Base-by-base conservation (phyloP, 2,329 filamentous ascomycete species). In the Ophiostoma perfectum region DNA sequence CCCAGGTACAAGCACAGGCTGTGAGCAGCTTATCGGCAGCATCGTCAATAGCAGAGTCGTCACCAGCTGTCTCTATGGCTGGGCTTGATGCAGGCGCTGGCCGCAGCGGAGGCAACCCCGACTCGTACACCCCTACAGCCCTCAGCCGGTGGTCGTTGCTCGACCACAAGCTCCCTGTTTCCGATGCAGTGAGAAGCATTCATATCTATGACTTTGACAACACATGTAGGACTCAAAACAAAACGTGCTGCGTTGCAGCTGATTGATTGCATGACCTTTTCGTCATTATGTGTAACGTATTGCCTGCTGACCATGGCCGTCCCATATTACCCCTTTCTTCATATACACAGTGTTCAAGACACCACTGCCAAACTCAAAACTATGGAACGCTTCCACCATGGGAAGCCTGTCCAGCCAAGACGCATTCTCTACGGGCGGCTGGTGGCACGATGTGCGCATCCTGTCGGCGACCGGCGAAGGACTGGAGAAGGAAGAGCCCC, bases 131-230 rank as follows among this genome's bases (percentile, higher is more conserved):
- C 1, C 78, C 90, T 70, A 96, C 92, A 16, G 86, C 89, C 58
- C 80, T 97, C 71, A 89, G 89, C 78, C 84, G 93, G 73, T 97
- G 93, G 93, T 96, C 92, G 55, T 87, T 93, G 73, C 81, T 89
- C 70, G 87, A 88, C 75, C 89, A 87, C 75, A 84, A 89, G 70
- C 82, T 67, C 6, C 64, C 72, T 86, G 85, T 86, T 44, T 83
- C 88, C 11, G 82, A 90, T 58, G 82, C 86, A 68, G 89, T 98
- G 78, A 92, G 87, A 76, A 81, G 87, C 8, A 87, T 99, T 66
- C 94, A 98, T 76, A 86, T 99, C 73, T 98, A 98, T 80, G 95
- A 99, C 78, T 99, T 98, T 78, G 95, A 99, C 79, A 98, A 99
- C 76, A 98, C 94, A 49, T 81, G 91, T 94, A 81, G 77, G 89